Conservation (phyloP, 192 early-diverging fungal genomes). For the Coemansia aciculifera region DNA sequence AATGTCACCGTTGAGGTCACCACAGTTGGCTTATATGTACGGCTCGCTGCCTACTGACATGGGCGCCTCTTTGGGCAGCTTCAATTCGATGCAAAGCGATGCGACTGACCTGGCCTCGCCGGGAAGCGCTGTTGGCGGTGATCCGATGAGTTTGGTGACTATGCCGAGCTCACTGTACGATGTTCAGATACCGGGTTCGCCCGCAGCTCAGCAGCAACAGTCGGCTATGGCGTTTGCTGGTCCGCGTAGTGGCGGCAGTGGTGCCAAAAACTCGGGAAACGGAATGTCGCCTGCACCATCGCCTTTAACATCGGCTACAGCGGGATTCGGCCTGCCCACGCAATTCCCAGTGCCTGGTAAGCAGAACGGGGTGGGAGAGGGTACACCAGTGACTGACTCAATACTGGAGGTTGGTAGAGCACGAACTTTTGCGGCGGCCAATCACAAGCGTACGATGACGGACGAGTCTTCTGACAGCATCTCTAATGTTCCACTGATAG, state of each 20-base stretch:
- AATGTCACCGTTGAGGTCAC: background rate
- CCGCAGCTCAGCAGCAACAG: background rate
- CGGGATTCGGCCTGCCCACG: background rate
- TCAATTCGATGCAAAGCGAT: constrained; percentile 24
- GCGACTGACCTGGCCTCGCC: background rate
- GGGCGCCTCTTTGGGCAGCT: constrained; percentile 11
- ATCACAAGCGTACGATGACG: constrained; percentile 15
- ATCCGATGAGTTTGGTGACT: background rate
- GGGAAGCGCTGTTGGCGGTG: background rate
- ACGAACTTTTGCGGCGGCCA: background rate
- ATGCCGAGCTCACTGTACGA: constrained; percentile 9
- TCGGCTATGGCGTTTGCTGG: background rate
- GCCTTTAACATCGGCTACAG: background rate
- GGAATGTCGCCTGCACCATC: constrained; percentile 2
- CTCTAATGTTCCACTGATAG: constrained; percentile 39
- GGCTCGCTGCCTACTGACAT: constrained; percentile 17
- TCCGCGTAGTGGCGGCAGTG: background rate
- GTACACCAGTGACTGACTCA: background rate
- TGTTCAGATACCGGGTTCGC: constrained; percentile 6
- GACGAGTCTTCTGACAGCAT: constrained; percentile 27
- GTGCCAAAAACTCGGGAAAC: background rate
- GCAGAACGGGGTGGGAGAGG: background rate
- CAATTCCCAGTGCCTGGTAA: background rate
- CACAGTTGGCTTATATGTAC: constrained; percentile 12
- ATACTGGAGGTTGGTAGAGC: background rate